Evolutionary conservation across 257 asterid species (phyloP).

Genomic region (Rehmannia glutinosa): DNA sequence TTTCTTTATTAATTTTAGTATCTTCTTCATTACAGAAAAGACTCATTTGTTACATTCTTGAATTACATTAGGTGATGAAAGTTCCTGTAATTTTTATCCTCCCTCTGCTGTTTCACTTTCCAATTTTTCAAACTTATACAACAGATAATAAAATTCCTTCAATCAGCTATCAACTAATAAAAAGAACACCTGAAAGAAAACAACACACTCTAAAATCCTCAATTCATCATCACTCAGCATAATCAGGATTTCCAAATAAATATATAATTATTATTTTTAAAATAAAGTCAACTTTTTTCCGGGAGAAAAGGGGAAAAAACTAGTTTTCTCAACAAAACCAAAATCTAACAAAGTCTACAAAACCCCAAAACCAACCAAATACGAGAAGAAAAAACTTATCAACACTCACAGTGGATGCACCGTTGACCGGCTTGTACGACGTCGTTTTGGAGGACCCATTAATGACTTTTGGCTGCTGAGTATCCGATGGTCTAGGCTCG

Average conservation of each 20-base stretch:
- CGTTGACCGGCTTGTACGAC: slow-evolving; percentile 58
- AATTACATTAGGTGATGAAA: neutral
- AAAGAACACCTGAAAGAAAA: neutral
- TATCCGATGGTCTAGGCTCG: slow-evolving; percentile 67
- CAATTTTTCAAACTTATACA: slow-evolving; percentile 7
- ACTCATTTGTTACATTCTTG: neutral
- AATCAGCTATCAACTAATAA: neutral
- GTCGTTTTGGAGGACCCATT: slow-evolving; percentile 42
- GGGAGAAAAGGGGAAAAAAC: neutral
- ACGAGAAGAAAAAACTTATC: neutral
- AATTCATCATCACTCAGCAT: slow-evolving; percentile 4
- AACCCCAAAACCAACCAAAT: neutral
- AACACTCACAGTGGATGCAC: slow-evolving; percentile 56
- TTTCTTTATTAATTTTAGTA: neutral
- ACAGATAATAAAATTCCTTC: neutral
- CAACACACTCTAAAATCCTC: neutral
- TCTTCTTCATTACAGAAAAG: neutral
- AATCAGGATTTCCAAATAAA: neutral
- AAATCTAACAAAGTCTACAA: neutral
- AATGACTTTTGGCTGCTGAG: slow-evolving; percentile 32
- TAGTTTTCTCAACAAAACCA: neutral
- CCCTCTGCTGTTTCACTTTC: slow-evolving; percentile 1
- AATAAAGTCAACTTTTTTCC: no score
- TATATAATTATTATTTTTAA: neutral
- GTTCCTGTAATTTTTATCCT: neutral